phyloP scores from a whole-genome alignment of 2,329 filamentous ascomycete species.

The Venturia pyrina region DNA sequence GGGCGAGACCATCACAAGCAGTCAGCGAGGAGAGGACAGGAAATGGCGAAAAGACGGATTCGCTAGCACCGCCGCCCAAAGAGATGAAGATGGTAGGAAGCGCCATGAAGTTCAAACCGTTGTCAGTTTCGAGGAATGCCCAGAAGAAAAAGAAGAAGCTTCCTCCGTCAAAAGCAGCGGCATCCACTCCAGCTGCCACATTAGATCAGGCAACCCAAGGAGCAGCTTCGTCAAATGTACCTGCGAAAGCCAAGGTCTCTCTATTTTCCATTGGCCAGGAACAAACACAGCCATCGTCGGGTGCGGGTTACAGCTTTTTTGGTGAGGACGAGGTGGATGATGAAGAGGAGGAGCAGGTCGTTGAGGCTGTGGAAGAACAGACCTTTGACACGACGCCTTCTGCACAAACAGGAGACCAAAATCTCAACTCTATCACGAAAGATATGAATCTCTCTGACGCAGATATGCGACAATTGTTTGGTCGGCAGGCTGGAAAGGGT shows the following conservation, averaged over 20 bases:
- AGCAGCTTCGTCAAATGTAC: constrained; percentile 14
- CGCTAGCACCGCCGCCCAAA: constrained; percentile 21
- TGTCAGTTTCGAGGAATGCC: constrained; percentile 70
- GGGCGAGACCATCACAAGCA: constrained; percentile 16
- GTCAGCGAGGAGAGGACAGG: constrained; percentile 20
- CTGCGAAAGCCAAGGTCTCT: constrained; percentile 50
- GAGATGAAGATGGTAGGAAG: constrained; percentile 63
- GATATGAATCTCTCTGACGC: constrained; percentile 70
- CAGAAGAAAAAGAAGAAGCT: constrained; percentile 51
- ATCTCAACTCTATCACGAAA: constrained; percentile 58
- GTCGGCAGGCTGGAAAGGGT: constrained; percentile 45
- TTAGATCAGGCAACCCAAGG: constrained; percentile 16
- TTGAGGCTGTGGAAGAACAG: neutral
- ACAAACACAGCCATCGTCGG: constrained; percentile 21
- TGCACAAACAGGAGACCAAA: constrained; percentile 14
- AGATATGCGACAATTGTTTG: constrained; percentile 75
- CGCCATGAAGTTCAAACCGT: constrained; percentile 76
- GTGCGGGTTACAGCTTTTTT: constrained; percentile 3
- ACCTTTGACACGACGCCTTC: neutral
- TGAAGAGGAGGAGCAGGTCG: constrained; percentile 5
- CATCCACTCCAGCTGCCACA: constrained; percentile 16
- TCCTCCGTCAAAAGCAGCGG: constrained; percentile 19
- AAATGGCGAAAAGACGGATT: constrained; percentile 15
- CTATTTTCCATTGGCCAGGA: constrained; percentile 55
- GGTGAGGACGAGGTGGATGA: constrained; percentile 7